Evolutionary conservation across 1,139 yeast genomes (phyloP), one percentile per base, ranked within the genome.

Genomic region (Protomyces inundatus): DNA sequence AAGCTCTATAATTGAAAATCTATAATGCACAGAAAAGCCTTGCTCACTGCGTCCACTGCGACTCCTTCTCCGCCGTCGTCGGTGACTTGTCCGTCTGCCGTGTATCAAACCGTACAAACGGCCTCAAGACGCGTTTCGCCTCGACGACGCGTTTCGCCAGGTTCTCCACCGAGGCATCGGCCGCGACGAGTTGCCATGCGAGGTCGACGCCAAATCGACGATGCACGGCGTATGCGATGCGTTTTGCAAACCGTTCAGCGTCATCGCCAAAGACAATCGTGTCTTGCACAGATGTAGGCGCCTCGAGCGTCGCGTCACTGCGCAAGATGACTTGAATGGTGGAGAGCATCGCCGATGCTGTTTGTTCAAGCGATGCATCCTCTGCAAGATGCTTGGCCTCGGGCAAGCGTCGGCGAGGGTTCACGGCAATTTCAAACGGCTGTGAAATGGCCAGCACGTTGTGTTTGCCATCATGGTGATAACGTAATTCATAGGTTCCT

Each of bases 401-500:
- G 9, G 6, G 30, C 10, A 42, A 10, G 23, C 48, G 48, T 30
- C n/a, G n/a, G 48, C n/a, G 48, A 3, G 52, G 52, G 4, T 58
- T 53, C 14, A 58, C 50, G 7, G 76, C 79, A 54, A 88, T 79
- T 73, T 85, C 88, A 75, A 88, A 86, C n/a, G 93, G 90, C 66
- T 80, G 81, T 0, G 93, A 84, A 56, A 85, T 80, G 66, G 81
- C 80, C 45, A 86, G 78, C 36, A 88, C 95, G 67, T 84, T 87
- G 73, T 89, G 96, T 66, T 85, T 82, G 35, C 84, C 85, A 61
- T 81, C 82, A 61, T 82, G 79, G 72, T 89, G 95, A 71, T 87
- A 87, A 73, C 96, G 80, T 70, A 88, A 81, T 74, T 88, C 95
- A 74, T 84, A 88, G 51, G 84, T 79, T 0, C 96, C 96, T 64